Conservation (phyloP, 768 basidiomycete species). For the Lentinula raphanica region DNA sequence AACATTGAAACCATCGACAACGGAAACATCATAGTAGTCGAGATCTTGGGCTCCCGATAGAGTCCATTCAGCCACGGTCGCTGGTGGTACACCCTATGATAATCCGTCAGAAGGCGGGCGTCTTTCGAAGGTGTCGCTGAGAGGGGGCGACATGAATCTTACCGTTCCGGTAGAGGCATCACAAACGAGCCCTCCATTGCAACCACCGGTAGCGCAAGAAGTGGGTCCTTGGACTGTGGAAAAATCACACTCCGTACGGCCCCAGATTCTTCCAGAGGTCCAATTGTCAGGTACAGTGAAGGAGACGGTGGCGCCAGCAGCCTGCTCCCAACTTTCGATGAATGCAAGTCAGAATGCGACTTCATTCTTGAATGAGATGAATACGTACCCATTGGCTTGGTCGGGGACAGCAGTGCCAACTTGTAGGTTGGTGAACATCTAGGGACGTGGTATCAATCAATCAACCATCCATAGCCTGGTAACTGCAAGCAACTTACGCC, state of each 20-base stretch:
- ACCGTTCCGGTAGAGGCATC: slow-evolving; percentile 46
- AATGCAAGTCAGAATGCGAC: neutral
- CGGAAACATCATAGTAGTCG: slow-evolving; percentile 42
- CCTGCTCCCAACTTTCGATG: slow-evolving; percentile 23
- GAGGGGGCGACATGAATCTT: slow-evolving; percentile 8
- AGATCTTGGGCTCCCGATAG: slow-evolving; percentile 19
- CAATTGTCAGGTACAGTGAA: slow-evolving; percentile 49
- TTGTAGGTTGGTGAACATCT: slow-evolving; percentile 41
- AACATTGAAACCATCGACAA: slow-evolving; percentile 46
- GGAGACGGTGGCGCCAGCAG: slow-evolving; percentile 22
- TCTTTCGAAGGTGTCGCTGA: slow-evolving; percentile 7
- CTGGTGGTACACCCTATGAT: slow-evolving; percentile 37
- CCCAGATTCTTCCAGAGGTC: slow-evolving; percentile 40
- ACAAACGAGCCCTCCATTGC: slow-evolving; percentile 64
- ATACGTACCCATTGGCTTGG: slow-evolving; percentile 27
- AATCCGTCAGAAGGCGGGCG: neutral
- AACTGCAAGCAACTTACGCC: too few relatives aligned
- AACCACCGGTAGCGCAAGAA: slow-evolving; percentile 61
- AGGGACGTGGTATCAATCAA: neutral
- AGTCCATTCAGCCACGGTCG: slow-evolving; percentile 43
- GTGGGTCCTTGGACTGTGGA: slow-evolving; percentile 45
- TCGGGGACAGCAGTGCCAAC: slow-evolving; percentile 32
- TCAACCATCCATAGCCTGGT: too few relatives aligned
- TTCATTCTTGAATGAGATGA: neutral
- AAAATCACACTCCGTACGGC: slow-evolving; percentile 61